phyloP scores from a whole-genome alignment of 345 rosid species.

The Eucalyptus curtisii region DNA sequence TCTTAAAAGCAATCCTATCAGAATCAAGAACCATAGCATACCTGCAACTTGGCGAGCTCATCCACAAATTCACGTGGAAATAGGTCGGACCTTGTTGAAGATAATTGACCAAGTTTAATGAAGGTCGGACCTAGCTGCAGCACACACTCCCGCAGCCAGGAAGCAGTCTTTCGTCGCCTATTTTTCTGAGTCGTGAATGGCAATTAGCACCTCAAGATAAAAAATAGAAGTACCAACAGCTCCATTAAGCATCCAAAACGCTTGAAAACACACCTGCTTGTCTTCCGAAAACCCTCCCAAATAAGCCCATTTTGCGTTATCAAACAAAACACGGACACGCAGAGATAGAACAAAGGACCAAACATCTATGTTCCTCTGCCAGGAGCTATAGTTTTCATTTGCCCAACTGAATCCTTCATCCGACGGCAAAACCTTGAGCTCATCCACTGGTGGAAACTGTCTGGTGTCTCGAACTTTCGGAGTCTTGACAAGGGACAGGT shows the following conservation, averaged over 20 bases:
- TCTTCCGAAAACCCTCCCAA: constrained; percentile 66
- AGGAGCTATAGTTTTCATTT: constrained; percentile 61
- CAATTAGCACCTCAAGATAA: background rate
- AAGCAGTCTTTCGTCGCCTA: constrained; percentile 64
- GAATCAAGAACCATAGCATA: constrained; percentile 3
- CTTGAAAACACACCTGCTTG: constrained; percentile 42
- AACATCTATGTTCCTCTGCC: constrained; percentile 73
- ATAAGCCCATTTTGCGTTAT: constrained; percentile 88
- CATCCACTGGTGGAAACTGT: constrained; percentile 58
- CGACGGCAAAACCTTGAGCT: constrained; percentile 57
- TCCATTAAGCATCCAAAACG: background rate
- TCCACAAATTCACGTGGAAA: constrained; percentile 91
- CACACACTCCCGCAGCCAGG: constrained; percentile 81
- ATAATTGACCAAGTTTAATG: constrained; percentile 89
- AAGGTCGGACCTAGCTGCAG: constrained; percentile 98
- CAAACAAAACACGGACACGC: constrained; percentile 62
- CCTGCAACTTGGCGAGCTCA: constrained; percentile 98
- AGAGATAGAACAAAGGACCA: constrained; percentile 81
- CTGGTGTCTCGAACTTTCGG: constrained; percentile 13
- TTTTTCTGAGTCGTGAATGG: constrained; percentile 31
- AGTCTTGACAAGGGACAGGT: constrained; percentile 24
- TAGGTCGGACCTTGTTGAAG: constrained; percentile 90
- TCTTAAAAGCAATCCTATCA: background rate
- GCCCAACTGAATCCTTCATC: constrained; percentile 99
- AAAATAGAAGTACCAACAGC: background rate